Evolutionary conservation across 1,284 basidiomycete species (phyloP), one percentile per base, ranked within the genome.

Genomic region (Tausonia pullulans): DNA sequence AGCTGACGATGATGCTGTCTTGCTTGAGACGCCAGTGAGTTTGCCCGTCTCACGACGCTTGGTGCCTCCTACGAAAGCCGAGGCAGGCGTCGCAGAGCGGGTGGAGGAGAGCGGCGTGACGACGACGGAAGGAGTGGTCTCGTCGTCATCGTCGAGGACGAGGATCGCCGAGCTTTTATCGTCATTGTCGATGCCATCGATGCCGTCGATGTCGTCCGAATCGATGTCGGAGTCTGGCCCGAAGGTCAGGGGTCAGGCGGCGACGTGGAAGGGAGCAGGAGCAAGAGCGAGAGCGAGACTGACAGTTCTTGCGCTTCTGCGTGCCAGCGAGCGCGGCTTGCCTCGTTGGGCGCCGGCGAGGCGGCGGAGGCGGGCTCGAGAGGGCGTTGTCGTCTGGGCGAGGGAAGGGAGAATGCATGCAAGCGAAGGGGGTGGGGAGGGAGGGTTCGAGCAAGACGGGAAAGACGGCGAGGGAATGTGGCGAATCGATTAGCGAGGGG

Each of bases 171-270:
- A 43, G 27, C 27, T 27, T 27, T 27, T 27, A 27, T 27, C 27
- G 27, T 27, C 27, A 27, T 27, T 27, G 27, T 27, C 27, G 27
- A 27, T 27, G 27, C 27, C 40, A 46, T 48, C 56, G 27, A 27
- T 43, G 40, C 63, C 62, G 6, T 67, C 65, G 8, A 61, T 61
- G 7, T 48, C 63, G 58, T 65, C 62, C 8, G 60, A 63, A 43
- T 64, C 58, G 11, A 61, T 46, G 59, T 60, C 60, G 46, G 64
- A 63, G 63, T 49, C 63, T n/a, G 27, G 27, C 27, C 27, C 27
- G 27, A 27, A 27, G 2, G 27, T 27, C 27, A 27, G 27, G 27
- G 27, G 27, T 27, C 27, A 27, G 27, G 27, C 27, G 27, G 49
- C 50, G 59, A 52, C 53, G 53, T 41, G 52, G 5, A 41, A 9